A percentile compares a stretch with the other conserved stretches of the same genome.
Conservation (phyloP, 805 yeast genomes). For the Geotrichum ghanense region DNA sequence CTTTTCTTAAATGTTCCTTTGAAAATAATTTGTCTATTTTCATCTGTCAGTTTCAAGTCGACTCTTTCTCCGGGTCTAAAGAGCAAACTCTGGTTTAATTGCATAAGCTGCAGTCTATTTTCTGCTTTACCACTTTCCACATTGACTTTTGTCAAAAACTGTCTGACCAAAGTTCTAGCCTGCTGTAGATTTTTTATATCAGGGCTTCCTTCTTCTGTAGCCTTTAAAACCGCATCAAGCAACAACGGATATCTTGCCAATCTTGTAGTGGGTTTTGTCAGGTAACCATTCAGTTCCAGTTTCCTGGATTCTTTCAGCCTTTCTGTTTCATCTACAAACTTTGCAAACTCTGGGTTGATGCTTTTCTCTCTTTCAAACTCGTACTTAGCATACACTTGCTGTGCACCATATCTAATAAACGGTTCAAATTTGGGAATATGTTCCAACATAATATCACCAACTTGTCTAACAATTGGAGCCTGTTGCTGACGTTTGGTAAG, state of each 20-base stretch:
- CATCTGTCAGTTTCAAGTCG: constrained; percentile 75
- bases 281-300: constrained; percentile 82
- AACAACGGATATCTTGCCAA: constrained; percentile 89
- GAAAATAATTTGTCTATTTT: constrained; percentile 65
- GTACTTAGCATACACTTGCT: constrained; percentile 88
- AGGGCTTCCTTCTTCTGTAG: constrained; percentile 63
- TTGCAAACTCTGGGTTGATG: constrained; percentile 80
- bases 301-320: constrained; percentile 76
- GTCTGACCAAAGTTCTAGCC: constrained; percentile 66
- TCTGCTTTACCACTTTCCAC: constrained; percentile 88
- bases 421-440: constrained; percentile 84
- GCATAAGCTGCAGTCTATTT: constrained; percentile 80
- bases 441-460: constrained; percentile 82
- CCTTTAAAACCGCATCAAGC: constrained; percentile 70
- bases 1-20: constrained; percentile 68
- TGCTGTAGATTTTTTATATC: constrained; percentile 58
- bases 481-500: constrained; percentile 77
- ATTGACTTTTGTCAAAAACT: constrained; percentile 66
- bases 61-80: constrained; percentile 75
- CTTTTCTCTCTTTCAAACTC: constrained; percentile 91
- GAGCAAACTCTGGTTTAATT: constrained; percentile 73
- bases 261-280: constrained; percentile 91
- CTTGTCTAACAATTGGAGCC: constrained; percentile 69
- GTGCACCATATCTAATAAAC: constrained; percentile 86
- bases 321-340: constrained; percentile 86